Evolutionary conservation across 768 basidiomycete species (phyloP).

Genomic region (Saitozyma podzolica): DNA sequence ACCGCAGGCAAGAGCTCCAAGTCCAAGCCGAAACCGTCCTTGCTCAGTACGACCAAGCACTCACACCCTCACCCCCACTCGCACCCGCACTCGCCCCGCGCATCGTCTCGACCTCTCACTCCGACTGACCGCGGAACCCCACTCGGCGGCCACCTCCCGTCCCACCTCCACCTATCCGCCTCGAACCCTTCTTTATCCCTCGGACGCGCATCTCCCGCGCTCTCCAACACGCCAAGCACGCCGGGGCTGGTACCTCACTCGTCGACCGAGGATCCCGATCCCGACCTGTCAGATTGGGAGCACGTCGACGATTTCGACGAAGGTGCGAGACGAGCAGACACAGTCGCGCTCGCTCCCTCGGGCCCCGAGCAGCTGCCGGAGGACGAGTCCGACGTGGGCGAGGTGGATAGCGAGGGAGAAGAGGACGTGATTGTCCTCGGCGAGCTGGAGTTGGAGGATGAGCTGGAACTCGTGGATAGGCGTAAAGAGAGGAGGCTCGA

Average conservation of each 20-base stretch:
- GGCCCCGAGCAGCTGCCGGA: conserved; percentile 18
- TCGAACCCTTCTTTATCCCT: background rate
- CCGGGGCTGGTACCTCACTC: conserved; percentile 6
- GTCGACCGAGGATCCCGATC: conserved; percentile 8
- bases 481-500: background rate
- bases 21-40: background rate
- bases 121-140: background rate
- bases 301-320: conserved; percentile 2
- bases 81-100: too few species aligned
- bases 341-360: conserved; percentile 3
- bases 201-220: background rate
- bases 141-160: background rate
- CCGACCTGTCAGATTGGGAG: conserved; percentile 21
- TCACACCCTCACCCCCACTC: too few species aligned
- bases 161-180: conserved; percentile 2
- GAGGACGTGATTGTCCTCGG: conserved; percentile 42
- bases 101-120: too few species aligned
- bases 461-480: conserved; percentile 18
- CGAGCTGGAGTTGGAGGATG: conserved; percentile 36
- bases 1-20: background rate
- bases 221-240: conserved; percentile 9
- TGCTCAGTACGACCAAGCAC: background rate
- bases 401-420: conserved; percentile 22
- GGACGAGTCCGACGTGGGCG: conserved; percentile 2
- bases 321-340: background rate